phyloP scores from a whole-genome alignment of 805 yeast genomes.

The Zygoascus tannicola region DNA sequence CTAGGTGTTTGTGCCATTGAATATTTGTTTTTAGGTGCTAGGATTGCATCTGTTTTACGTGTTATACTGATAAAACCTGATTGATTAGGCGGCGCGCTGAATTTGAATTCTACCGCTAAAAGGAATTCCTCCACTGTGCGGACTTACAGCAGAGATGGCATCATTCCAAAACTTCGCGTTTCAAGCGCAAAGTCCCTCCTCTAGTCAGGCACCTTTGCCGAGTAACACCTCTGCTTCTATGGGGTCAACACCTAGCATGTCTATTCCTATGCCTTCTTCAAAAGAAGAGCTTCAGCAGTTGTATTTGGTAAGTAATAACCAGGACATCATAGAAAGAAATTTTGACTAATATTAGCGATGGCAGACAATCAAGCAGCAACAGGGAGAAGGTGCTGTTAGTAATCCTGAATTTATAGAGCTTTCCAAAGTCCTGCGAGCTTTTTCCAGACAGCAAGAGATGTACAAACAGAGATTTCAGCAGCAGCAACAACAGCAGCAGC shows the following conservation, averaged over 20 bases:
- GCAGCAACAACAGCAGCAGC: constrained; percentile 20
- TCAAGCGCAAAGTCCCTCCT: background rate
- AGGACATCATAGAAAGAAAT: background rate
- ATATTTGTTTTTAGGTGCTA: too few species aligned
- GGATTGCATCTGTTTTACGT: too few species aligned
- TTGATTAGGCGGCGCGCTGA: too few species aligned
- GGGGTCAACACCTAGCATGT: background rate
- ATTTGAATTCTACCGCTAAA: too few species aligned
- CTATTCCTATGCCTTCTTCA: constrained; percentile 15
- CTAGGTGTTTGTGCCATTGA: too few species aligned
- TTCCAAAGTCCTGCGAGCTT: constrained; percentile 40
- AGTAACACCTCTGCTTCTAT: background rate
- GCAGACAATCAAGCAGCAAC: constrained; percentile 44
- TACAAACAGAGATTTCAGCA: constrained; percentile 26
- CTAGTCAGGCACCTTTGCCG: background rate
- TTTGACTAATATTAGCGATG: constrained; percentile 38
- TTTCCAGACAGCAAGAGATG: constrained; percentile 33
- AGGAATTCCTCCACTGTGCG: too few species aligned
- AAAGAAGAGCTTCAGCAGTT: constrained; percentile 21
- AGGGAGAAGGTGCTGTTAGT: constrained; percentile 40
- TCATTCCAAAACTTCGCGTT: constrained; percentile 3
- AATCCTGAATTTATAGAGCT: constrained; percentile 52
- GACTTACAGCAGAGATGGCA: too few species aligned
- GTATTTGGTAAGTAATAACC: constrained; percentile 15
- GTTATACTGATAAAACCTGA: too few species aligned